Conservation (phyloP, 108 stramenopile genomes). For the Aureococcus anophagefferens region DNA sequence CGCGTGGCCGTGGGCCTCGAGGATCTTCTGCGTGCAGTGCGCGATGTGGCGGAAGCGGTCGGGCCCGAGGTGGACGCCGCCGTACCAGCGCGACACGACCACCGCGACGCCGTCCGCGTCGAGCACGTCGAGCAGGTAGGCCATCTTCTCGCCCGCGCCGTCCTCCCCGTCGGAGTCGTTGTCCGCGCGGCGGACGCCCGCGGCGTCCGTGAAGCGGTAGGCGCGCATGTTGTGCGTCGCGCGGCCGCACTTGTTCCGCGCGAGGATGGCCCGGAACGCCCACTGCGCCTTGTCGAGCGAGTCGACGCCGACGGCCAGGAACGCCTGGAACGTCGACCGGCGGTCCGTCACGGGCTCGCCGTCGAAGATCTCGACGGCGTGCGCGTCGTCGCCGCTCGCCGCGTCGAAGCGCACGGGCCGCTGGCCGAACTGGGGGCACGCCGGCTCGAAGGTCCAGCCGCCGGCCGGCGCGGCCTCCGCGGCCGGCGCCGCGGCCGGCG, state of each 20-base stretch:
- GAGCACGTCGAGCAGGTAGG: constrained; percentile 59
- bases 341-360: neutral
- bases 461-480: neutral
- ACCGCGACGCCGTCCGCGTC: constrained; percentile 66
- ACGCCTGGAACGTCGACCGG: neutral
- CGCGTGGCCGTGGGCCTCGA: constrained; percentile 5
- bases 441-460: neutral
- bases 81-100: constrained; percentile 69
- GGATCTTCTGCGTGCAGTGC: constrained; percentile 22
- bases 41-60: constrained; percentile 73
- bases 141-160: constrained; percentile 65
- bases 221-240: constrained; percentile 79
- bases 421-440: neutral
- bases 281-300: neutral
- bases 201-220: constrained; percentile 47
- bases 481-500: neutral
- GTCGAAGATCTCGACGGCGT: neutral
- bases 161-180: constrained; percentile 89
- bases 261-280: constrained; percentile 22
- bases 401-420: neutral
- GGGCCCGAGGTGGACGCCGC: constrained; percentile 71
- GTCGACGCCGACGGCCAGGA: neutral
- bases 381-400: neutral
- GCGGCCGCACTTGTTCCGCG: constrained; percentile 50
- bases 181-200: constrained; percentile 32